Conservation (phyloP, 495 filamentous ascomycete species). For the Cladorrhinum samala region DNA sequence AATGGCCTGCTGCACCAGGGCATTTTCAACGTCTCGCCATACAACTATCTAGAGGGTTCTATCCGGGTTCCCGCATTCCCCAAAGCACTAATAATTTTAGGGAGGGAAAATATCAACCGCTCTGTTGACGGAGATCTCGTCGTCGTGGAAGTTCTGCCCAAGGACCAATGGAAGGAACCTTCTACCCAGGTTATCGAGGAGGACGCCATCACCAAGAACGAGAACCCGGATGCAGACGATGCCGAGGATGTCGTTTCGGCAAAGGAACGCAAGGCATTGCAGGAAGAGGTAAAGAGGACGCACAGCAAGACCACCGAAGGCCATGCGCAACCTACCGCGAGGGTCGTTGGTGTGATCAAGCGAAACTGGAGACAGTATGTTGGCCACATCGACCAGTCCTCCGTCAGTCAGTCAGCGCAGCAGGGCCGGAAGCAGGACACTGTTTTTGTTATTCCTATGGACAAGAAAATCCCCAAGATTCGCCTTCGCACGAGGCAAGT, state of each 20-base stretch:
- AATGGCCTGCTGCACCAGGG: conserved; percentile 85
- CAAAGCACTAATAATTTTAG: conserved; percentile 77
- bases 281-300: conserved; percentile 82
- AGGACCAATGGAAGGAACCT: conserved; percentile 93
- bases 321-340: conserved; percentile 81
- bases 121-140: conserved; percentile 86
- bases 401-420: conserved; percentile 61
- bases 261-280: conserved; percentile 74
- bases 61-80: conserved; percentile 87
- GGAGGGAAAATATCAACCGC: conserved; percentile 95
- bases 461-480: conserved; percentile 94
- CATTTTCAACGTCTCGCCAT: conserved; percentile 90
- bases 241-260: conserved; percentile 71
- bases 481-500: conserved; percentile 86
- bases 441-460: conserved; percentile 94
- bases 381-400: conserved; percentile 83
- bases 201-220: conserved; percentile 84
- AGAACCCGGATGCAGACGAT: conserved; percentile 78
- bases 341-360: conserved; percentile 86
- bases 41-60: conserved; percentile 93
- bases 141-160: conserved; percentile 84
- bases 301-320: conserved; percentile 76
- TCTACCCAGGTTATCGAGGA: conserved; percentile 95
- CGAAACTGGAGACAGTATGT: conserved; percentile 98
- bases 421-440: conserved; percentile 80